phyloP scores from a whole-genome alignment of 2,329 filamentous ascomycete genomes.

The Aspergillus fructus region DNA sequence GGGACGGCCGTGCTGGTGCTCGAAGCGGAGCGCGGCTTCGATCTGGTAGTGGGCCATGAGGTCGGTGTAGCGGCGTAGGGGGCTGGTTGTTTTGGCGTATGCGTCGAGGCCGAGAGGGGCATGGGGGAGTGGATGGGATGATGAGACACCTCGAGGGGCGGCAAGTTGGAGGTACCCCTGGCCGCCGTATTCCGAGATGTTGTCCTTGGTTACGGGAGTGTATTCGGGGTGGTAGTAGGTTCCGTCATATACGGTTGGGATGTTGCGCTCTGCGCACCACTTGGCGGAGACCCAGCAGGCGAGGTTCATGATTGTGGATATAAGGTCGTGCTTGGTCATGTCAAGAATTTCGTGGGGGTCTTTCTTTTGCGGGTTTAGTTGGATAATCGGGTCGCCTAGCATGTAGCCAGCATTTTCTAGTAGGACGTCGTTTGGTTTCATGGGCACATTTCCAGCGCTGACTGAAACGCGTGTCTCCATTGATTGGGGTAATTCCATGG shows the following conservation, averaged over 20 bases:
- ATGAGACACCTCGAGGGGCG: slow-evolving; percentile 42
- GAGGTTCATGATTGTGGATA: slow-evolving; percentile 56
- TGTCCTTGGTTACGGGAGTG: slow-evolving; percentile 38
- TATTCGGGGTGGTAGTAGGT: slow-evolving; percentile 42
- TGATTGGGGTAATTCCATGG: slow-evolving; percentile 33
- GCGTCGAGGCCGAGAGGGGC: slow-evolving; percentile 50
- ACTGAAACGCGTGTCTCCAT: slow-evolving; percentile 25
- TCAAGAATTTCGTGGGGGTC: slow-evolving; percentile 41
- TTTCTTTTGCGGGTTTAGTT: slow-evolving; percentile 25
- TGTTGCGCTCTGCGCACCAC: slow-evolving; percentile 38
- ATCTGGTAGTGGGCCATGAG: slow-evolving; percentile 65
- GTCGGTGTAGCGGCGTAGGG: slow-evolving; percentile 61
- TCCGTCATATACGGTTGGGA: slow-evolving; percentile 37
- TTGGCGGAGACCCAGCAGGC: slow-evolving; percentile 42
- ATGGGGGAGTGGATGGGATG: slow-evolving; percentile 51
- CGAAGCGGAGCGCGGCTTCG: slow-evolving; percentile 59
- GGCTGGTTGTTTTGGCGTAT: slow-evolving; percentile 61
- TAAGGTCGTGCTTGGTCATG: slow-evolving; percentile 39
- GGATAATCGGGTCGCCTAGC: slow-evolving; percentile 45
- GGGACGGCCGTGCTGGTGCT: slow-evolving; percentile 47
- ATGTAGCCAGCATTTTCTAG: slow-evolving; percentile 31
- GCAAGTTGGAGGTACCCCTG: slow-evolving; percentile 37
- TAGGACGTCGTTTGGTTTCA: slow-evolving; percentile 31
- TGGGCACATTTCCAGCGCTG: slow-evolving; percentile 21
- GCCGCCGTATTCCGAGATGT: slow-evolving; percentile 42